Percentiles rank a stretch among this genome's conserved stretches.
Conservation (phyloP, 768 basidiomycete genomes). For the Suillus weaverae region DNA sequence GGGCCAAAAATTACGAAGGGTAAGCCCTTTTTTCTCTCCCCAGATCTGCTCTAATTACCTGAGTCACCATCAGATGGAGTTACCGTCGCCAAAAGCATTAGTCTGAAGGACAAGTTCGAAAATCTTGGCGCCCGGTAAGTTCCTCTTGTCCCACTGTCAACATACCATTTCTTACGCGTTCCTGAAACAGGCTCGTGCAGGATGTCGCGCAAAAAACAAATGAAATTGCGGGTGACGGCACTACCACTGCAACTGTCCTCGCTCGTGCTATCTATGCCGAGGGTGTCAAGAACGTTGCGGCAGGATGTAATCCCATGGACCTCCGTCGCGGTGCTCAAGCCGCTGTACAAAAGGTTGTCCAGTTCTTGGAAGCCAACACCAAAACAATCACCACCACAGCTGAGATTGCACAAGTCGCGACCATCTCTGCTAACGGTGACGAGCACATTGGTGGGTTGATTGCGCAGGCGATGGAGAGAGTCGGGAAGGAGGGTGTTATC, state of each 20-base stretch:
- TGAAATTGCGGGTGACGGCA: constrained; percentile 96
- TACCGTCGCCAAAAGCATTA: constrained; percentile 93
- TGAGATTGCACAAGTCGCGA: constrained; percentile 99
- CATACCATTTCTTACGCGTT: constrained; percentile 7
- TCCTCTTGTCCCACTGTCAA: neutral
- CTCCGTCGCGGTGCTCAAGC: constrained; percentile 97
- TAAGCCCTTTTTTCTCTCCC: constrained; percentile 34
- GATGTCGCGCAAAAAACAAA: constrained; percentile 97
- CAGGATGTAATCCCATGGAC: constrained; percentile 99
- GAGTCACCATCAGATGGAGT: constrained; percentile 74
- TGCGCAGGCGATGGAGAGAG: constrained; percentile 99
- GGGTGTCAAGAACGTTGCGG: constrained; percentile 98
- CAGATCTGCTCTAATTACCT: neutral
- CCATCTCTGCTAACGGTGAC: constrained; percentile 84
- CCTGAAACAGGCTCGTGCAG: constrained; percentile 70
- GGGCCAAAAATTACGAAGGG: constrained; percentile 97
- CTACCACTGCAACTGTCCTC: constrained; percentile 96
- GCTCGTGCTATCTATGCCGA: constrained; percentile 97
- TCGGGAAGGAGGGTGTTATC: constrained; percentile 99
- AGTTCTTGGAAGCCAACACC: constrained; percentile 84
- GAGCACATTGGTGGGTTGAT: constrained; percentile 90
- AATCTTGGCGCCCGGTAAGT: constrained; percentile 95
- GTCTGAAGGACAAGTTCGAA: constrained; percentile 96
- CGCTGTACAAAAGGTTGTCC: constrained; percentile 92
- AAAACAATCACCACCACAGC: constrained; percentile 95